phyloP scores from a whole-genome alignment of 116 monocot species.

The Iris pallida region DNA sequence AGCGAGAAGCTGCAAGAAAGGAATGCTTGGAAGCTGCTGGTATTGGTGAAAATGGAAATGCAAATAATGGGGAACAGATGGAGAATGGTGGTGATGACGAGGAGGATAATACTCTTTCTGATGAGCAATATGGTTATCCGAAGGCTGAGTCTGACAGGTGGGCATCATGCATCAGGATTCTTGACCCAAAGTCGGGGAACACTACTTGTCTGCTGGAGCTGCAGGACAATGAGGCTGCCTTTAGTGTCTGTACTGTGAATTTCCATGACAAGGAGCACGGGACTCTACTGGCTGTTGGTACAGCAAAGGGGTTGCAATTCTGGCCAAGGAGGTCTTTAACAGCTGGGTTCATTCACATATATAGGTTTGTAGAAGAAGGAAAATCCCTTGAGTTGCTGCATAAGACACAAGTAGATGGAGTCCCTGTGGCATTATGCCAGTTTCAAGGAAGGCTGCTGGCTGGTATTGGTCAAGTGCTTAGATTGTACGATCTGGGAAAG shows the following conservation, averaged over 20 bases:
- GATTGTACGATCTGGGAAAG: conserved; percentile 91
- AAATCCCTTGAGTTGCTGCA: conserved; percentile 82
- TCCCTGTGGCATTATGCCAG: conserved; percentile 84
- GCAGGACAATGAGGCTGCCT: conserved; percentile 94
- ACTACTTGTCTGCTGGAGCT: conserved; percentile 85
- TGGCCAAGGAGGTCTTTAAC: conserved; percentile 65
- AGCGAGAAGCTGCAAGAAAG: conserved; percentile 80
- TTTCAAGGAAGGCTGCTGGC: conserved; percentile 89
- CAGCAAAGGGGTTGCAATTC: conserved; percentile 83
- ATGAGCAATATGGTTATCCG: conserved; percentile 95
- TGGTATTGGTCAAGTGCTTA: conserved; percentile 79
- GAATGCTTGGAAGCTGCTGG: conserved; percentile 74
- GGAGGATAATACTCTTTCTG: conserved; percentile 72
- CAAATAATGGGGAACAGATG: conserved; percentile 48
- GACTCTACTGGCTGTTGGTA: conserved; percentile 83
- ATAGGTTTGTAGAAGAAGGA: conserved; percentile 88
- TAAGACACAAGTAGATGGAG: conserved; percentile 91
- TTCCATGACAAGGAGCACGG: conserved; percentile 97
- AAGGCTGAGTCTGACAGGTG: conserved; percentile 86
- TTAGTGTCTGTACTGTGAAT: conserved; percentile 91
- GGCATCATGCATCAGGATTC: conserved; percentile 93
- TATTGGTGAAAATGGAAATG: conserved; percentile 68
- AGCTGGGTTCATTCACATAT: conserved; percentile 84
- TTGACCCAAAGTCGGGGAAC: conserved; percentile 63
- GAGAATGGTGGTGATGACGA: conserved; percentile 69